phyloP scores from a whole-genome alignment of 108 stramenopile species.

The Cyclostephanos invisitatus region DNA sequence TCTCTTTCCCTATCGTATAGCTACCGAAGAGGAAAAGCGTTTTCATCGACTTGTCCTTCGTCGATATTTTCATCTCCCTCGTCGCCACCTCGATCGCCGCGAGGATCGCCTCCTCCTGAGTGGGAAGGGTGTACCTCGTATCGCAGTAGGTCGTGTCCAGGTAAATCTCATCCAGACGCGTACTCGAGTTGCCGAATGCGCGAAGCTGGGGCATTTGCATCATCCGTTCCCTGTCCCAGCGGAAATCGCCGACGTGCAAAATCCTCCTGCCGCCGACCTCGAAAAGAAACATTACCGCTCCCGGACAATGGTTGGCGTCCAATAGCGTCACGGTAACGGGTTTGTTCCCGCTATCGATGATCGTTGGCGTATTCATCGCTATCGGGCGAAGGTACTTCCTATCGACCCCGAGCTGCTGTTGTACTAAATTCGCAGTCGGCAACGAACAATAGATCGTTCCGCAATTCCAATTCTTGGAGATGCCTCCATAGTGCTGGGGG shows the following conservation, averaged over 20 bases:
- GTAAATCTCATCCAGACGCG: constrained; percentile 57
- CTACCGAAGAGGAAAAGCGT: constrained; percentile 90
- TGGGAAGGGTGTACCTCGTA: constrained; percentile 54
- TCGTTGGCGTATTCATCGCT: constrained; percentile 64
- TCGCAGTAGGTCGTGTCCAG: constrained; percentile 66
- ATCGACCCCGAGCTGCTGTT: constrained; percentile 53
- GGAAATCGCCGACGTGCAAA: constrained; percentile 74
- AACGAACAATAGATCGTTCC: constrained; percentile 69
- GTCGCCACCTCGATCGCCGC: constrained; percentile 57
- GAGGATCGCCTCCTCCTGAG: constrained; percentile 54
- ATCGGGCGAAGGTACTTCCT: constrained; percentile 65
- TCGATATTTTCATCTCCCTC: constrained; percentile 51
- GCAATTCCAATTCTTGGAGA: constrained; percentile 60
- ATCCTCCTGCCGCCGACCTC: constrained; percentile 64
- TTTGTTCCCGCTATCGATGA: constrained; percentile 49
- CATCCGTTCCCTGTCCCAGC: constrained; percentile 52
- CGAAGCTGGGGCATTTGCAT: constrained; percentile 44
- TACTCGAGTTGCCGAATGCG: constrained; percentile 37
- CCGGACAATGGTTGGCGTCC: constrained; percentile 82
- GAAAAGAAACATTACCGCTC: constrained; percentile 91
- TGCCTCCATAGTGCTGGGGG: constrained; percentile 74
- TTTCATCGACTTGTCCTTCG: constrained; percentile 39
- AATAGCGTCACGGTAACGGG: constrained; percentile 64
- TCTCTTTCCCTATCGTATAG: constrained; percentile 95
- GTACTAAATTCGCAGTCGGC: constrained; percentile 42